These are phyloP conservation scores for Yamadazyma blattariae DNA, from an alignment of 1,139 yeast genomes.

Conservation along the genomic window DNA sequence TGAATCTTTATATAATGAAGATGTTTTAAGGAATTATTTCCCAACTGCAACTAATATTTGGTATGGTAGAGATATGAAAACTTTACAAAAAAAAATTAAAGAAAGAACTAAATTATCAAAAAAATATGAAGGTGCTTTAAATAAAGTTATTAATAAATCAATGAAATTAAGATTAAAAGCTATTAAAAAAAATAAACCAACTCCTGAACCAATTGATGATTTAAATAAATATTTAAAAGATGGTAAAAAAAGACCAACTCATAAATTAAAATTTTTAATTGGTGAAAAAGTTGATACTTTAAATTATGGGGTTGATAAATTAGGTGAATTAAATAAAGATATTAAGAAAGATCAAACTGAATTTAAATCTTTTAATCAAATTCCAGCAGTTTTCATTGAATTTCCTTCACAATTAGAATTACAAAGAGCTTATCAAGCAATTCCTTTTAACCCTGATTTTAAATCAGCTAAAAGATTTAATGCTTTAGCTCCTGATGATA, in stretches of 20 bases:
- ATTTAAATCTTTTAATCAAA: slow-evolving; percentile 43
- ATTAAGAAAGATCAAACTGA: slow-evolving; percentile 57
- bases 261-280: slow-evolving; percentile 51
- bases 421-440: slow-evolving; percentile 83
- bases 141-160: slow-evolving; percentile 53
- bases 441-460: slow-evolving; percentile 64
- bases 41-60: slow-evolving; percentile 61
- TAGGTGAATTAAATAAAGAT: slow-evolving; percentile 66
- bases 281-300: slow-evolving; percentile 88
- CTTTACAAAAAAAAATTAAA: slow-evolving; percentile 49
- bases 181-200: slow-evolving; percentile 52
- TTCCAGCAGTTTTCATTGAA: slow-evolving; percentile 79
- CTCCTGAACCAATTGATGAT: slow-evolving; percentile 58
- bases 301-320: slow-evolving; percentile 60
- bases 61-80: slow-evolving; percentile 60
- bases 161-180: slow-evolving; percentile 53
- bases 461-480: slow-evolving; percentile 60
- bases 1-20: slow-evolving; percentile 45
- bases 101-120: slow-evolving; percentile 54
- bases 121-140: slow-evolving; percentile 61
- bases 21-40: slow-evolving; percentile 51
- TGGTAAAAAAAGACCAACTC: slow-evolving; percentile 69
- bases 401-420: slow-evolving; percentile 86
- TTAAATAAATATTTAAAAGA: slow-evolving; percentile 51
- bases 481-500: slow-evolving; percentile 68